Percentiles rank a stretch among this genome's conserved stretches.
Conservation (phyloP, 495 filamentous ascomycete genomes). For the Podospora conica region DNA sequence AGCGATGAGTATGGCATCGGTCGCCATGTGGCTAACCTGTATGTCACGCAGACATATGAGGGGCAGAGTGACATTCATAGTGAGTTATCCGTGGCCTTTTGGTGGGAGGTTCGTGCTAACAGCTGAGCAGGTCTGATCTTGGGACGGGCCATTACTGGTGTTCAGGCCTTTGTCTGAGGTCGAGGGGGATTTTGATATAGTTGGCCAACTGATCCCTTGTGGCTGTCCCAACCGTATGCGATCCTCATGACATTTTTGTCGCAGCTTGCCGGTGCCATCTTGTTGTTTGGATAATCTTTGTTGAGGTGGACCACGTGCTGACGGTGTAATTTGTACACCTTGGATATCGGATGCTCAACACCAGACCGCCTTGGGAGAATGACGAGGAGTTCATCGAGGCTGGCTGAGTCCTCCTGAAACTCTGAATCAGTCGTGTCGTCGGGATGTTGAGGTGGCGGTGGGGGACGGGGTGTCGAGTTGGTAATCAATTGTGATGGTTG, state of each 20-base stretch:
- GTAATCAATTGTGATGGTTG: not conserved
- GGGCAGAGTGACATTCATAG: conserved; percentile 95
- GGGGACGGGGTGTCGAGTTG: not conserved
- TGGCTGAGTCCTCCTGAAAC: no score
- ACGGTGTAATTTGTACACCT: not conserved
- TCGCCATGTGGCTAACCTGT: conserved; percentile 91
- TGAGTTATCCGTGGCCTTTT: conserved; percentile 43
- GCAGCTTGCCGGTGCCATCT: not conserved
- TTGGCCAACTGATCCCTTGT: not conserved
- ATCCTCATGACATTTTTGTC: not conserved
- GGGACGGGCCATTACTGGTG: conserved; percentile 55
- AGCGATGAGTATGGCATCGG: conserved; percentile 95
- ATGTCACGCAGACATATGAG: conserved; percentile 97
- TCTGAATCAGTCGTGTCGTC: no score
- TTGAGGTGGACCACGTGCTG: not conserved
- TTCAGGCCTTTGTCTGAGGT: conserved; percentile 46
- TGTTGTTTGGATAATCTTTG: not conserved
- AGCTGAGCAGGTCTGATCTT: conserved; percentile 48
- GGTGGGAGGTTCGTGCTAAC: conserved; percentile 4
- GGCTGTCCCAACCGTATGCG: not conserved
- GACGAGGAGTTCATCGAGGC: no score
- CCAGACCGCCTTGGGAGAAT: no score
- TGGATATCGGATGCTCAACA: not conserved
- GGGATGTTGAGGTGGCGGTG: no score
- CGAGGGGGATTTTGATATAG: not conserved